Conservation (phyloP, 495 filamentous ascomycete species). For the Venustampulla echinocandica region DNA sequence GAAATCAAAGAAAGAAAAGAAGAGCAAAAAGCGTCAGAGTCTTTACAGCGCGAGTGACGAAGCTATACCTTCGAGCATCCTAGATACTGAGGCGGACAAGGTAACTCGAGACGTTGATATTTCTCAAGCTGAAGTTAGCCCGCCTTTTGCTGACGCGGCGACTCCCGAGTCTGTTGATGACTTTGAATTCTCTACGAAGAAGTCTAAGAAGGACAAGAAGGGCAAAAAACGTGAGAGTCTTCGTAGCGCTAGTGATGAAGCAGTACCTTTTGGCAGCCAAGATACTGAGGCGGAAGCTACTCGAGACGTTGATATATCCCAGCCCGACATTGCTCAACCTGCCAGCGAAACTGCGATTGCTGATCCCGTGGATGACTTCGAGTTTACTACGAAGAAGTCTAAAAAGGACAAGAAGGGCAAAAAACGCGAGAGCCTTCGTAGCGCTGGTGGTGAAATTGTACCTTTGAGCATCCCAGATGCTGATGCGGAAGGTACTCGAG, state of each 20-base stretch:
- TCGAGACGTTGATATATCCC: too few species aligned
- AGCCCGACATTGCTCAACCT: conserved; percentile 26
- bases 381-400: conserved; percentile 20
- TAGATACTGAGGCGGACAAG: conserved; percentile 1
- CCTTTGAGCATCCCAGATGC: not conserved
- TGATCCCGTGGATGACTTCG: conserved; percentile 13
- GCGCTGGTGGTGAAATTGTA: not conserved
- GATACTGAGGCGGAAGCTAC: not conserved
- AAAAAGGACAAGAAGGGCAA: conserved; percentile 26
- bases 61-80: not conserved
- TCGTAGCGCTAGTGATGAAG: not conserved
- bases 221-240: conserved; percentile 21
- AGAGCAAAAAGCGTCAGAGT: conserved; percentile 23
- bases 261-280: not conserved
- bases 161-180: conserved; percentile 7
- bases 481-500: not conserved
- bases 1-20: conserved; percentile 40
- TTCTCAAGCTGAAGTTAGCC: conserved; percentile 30
- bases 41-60: not conserved
- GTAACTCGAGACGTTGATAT: conserved; percentile 27
- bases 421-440: conserved; percentile 9
- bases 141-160: not conserved
- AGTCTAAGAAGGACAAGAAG: conserved; percentile 38
- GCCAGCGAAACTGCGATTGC: not conserved
- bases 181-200: conserved; percentile 19